phyloP scores from a whole-genome alignment of 2,329 filamentous ascomycete species.

The Aaosphaeria pasadenensis region DNA sequence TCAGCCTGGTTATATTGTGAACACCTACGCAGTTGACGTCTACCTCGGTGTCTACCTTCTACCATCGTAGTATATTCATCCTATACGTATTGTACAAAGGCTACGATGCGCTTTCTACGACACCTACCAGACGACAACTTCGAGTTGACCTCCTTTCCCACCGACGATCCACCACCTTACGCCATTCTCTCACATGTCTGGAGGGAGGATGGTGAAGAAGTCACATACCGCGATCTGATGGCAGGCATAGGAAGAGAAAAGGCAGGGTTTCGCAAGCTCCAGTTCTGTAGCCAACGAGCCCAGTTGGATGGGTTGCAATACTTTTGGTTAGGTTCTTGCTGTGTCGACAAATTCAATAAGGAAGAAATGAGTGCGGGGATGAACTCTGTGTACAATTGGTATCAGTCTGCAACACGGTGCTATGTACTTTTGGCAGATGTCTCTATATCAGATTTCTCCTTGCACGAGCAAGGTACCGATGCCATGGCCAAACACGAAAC shows the following conservation, averaged over 20 bases:
- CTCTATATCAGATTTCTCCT: not conserved
- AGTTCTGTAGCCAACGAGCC: slow-evolving; percentile 3
- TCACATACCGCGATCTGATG: slow-evolving; percentile 1
- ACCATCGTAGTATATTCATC: no score
- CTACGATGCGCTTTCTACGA: no score
- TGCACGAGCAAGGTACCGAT: not conserved
- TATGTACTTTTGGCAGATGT: slow-evolving; percentile 2
- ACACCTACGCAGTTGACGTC: no score
- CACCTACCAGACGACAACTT: no score
- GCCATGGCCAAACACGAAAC: not conserved
- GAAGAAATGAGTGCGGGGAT: not conserved
- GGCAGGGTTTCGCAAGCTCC: slow-evolving; percentile 1
- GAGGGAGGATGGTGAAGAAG: slow-evolving; percentile 1
- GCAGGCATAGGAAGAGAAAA: not conserved
- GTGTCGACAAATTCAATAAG: slow-evolving; percentile 1
- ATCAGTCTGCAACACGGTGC: not conserved
- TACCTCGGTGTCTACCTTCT: no score
- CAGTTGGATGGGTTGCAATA: not conserved
- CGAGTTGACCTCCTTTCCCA: not conserved
- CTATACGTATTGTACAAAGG: no score
- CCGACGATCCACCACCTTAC: slow-evolving; percentile 3
- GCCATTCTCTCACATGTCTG: slow-evolving; percentile 4
- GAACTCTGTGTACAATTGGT: slow-evolving; percentile 1
- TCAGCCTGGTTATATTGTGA: no score
- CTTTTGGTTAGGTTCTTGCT: slow-evolving; percentile 4